A percentile compares a stretch with the other conserved stretches of the same genome.
These are phyloP conservation scores for Mortierella sp. DNA, from an alignment of 371 early-diverging fungal genomes.

Conservation along the genomic window DNA sequence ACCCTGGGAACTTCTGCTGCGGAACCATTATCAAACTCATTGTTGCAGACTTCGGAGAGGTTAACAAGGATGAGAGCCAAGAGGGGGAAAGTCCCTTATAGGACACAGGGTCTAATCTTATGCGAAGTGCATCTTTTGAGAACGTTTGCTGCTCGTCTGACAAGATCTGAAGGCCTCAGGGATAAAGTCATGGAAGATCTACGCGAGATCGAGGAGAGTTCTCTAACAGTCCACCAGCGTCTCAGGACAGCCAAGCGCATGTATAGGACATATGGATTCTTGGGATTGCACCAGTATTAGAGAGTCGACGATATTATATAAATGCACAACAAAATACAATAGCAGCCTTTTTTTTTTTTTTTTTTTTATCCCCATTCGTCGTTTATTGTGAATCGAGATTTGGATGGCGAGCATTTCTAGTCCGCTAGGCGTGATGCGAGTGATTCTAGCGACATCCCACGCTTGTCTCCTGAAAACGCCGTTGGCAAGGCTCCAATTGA, in stretches of 20 bases:
- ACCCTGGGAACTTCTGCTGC: neutral
- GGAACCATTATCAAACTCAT: slow-evolving; percentile 18
- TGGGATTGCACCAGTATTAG: slow-evolving; percentile 32
- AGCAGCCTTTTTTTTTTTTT: neutral
- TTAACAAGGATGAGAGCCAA: slow-evolving; percentile 28
- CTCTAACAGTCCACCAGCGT: slow-evolving; percentile 70
- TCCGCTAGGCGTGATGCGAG: neutral
- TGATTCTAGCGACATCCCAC: slow-evolving; percentile 10
- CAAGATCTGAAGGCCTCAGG: slow-evolving; percentile 64
- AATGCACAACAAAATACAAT: neutral
- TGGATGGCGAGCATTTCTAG: neutral
- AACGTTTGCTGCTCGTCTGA: slow-evolving; percentile 62
- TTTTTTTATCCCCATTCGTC: neutral
- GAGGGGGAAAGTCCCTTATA: slow-evolving; percentile 65
- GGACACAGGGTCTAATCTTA: slow-evolving; percentile 78
- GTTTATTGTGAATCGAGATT: neutral
- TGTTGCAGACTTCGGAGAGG: slow-evolving; percentile 23
- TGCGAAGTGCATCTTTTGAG: slow-evolving; percentile 78
- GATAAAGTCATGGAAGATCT: slow-evolving; percentile 80
- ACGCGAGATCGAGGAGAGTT: slow-evolving; percentile 77
- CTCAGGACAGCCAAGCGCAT: slow-evolving; percentile 73
- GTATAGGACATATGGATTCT: slow-evolving; percentile 59
- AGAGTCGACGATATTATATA: neutral
- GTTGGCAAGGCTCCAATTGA: neutral
- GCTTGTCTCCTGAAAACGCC: slow-evolving; percentile 7